Conservation (phyloP, 2,329 filamentous ascomycete species). For the Macroventuria anomochaeta region DNA sequence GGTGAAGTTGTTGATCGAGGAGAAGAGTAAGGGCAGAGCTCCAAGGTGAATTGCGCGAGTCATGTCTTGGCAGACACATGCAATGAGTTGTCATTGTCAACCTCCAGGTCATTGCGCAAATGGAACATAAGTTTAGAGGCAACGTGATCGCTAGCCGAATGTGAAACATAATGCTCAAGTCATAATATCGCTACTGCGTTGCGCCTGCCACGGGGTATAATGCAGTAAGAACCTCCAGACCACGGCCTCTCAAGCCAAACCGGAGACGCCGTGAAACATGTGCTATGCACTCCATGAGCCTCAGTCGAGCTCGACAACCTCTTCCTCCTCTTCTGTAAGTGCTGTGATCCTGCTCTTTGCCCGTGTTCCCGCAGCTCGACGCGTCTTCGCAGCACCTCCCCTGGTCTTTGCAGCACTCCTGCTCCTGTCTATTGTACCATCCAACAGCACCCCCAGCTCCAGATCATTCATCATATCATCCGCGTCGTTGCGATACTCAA, state of each 20-base stretch:
- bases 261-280: neutral
- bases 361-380: constrained; percentile 12
- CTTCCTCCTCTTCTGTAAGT: constrained; percentile 30
- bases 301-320: constrained; percentile 39
- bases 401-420: constrained; percentile 3
- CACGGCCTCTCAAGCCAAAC: neutral
- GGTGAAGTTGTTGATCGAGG: constrained; percentile 3
- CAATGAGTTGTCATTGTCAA: neutral
- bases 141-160: neutral
- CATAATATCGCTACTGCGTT: neutral
- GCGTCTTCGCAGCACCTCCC: constrained; percentile 15
- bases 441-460: neutral
- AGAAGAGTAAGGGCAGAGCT: constrained; percentile 4
- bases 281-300: neutral
- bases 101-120: neutral
- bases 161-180: neutral
- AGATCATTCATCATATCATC: neutral
- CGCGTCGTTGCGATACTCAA: constrained; percentile 25
- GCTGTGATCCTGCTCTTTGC: constrained; percentile 29
- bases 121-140: too few relatives aligned
- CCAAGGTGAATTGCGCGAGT: constrained; percentile 25
- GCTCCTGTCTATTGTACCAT: neutral
- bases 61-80: constrained; percentile 30
- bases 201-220: constrained; percentile 1
- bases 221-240: neutral